phyloP scores from a whole-genome alignment of 352 stramenopile genomes.

The Phytophthora megakarya region DNA sequence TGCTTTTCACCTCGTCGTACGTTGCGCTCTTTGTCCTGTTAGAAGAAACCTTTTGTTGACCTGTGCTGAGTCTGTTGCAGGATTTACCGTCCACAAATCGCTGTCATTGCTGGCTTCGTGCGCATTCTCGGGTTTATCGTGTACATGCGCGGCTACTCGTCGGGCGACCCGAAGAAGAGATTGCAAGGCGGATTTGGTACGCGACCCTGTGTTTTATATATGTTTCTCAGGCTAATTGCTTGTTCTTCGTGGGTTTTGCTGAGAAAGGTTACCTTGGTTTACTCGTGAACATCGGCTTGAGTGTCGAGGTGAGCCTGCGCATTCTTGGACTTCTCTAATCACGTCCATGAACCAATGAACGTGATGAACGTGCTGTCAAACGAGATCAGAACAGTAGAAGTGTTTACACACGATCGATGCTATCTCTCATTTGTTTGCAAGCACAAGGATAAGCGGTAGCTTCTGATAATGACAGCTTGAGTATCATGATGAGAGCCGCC shows the following conservation, averaged over 20 bases:
- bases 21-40: conserved; percentile 6
- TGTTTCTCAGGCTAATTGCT: neutral
- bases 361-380: neutral
- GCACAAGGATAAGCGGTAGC: too few species aligned
- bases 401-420: too few species aligned
- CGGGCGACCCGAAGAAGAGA: conserved; percentile 67
- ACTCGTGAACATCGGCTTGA: conserved; percentile 28
- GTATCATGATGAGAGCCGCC: too few species aligned
- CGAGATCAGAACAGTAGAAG: neutral
- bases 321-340: conserved; percentile 37
- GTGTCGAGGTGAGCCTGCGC: conserved; percentile 34
- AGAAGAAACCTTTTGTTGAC: neutral
- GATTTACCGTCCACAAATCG: conserved; percentile 61
- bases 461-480: too few species aligned
- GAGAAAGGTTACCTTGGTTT: conserved; percentile 57
- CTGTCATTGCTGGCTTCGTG: conserved; percentile 58
- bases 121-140: conserved; percentile 64
- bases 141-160: conserved; percentile 71
- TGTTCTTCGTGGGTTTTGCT: conserved; percentile 1
- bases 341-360: too few species aligned
- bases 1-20: conserved; percentile 58
- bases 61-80: conserved; percentile 29
- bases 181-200: conserved; percentile 63
- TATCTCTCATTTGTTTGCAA: neutral
- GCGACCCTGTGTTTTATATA: conserved; percentile 3